Percentiles rank a stretch among this genome's conserved stretches.
Conservation (phyloP, 2,329 filamentous ascomycete species). For the Trichothecium sympodiale region DNA sequence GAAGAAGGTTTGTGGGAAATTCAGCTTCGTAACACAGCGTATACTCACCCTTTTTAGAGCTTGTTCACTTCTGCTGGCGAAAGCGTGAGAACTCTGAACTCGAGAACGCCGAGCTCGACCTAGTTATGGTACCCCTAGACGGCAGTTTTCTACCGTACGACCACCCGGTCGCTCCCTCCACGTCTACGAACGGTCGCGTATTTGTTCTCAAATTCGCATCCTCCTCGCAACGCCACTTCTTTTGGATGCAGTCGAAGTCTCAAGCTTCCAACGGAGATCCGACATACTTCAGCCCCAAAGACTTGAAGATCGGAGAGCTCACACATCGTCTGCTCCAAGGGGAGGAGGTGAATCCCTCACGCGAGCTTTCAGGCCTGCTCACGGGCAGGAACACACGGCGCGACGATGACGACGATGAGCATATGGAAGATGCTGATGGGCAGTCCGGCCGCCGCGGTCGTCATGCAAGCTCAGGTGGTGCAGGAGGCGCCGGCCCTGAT, state of each 20-base stretch:
- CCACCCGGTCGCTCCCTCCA: slow-evolving; percentile 41
- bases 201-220: slow-evolving; percentile 90
- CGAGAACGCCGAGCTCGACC: slow-evolving; percentile 69
- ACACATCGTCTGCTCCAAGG: slow-evolving; percentile 78
- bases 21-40: slow-evolving; percentile 3
- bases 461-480: slow-evolving; percentile 38
- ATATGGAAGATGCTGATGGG: slow-evolving; percentile 53
- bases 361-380: slow-evolving; percentile 57
- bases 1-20: slow-evolving; percentile 59
- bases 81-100: slow-evolving; percentile 55
- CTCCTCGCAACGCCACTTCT: slow-evolving; percentile 81
- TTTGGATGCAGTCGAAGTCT: slow-evolving; percentile 91
- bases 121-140: slow-evolving; percentile 89
- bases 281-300: slow-evolving; percentile 73
- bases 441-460: slow-evolving; percentile 47
- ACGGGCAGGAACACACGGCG: slow-evolving; percentile 24
- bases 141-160: slow-evolving; percentile 79
- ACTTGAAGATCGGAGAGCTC: slow-evolving; percentile 78
- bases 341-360: slow-evolving; percentile 70
- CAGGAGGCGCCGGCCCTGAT: slow-evolving; percentile 73
- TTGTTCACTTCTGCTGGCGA: slow-evolving; percentile 96
- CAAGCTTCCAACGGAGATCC: slow-evolving; percentile 59
- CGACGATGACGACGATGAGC: slow-evolving; percentile 48
- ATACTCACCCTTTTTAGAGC: slow-evolving; percentile 40
- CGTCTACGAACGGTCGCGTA: slow-evolving; percentile 71